Conservation (phyloP, 2,329 filamentous ascomycete genomes). For the Colletotrichum tropicicola region DNA sequence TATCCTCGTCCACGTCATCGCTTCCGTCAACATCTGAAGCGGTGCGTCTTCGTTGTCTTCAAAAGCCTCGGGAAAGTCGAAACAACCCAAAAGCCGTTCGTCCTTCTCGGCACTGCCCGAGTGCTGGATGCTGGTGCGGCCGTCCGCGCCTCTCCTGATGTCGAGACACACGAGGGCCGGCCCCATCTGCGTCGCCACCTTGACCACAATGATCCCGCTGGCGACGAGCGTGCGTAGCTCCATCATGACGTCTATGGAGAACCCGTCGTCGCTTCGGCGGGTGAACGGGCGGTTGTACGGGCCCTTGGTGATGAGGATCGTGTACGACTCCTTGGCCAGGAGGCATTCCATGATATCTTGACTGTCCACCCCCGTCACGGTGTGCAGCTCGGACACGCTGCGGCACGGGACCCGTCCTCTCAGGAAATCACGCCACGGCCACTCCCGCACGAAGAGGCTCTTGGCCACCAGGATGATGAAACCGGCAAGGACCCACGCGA, state of each 20-base stretch:
- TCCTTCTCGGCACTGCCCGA: accelerated
- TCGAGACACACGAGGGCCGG: neutral
- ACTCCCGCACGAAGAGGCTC: constrained; percentile 33
- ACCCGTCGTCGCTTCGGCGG: neutral
- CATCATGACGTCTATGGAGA: neutral
- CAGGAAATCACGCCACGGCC: constrained; percentile 42
- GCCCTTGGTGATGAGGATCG: neutral
- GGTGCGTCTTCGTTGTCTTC: neutral
- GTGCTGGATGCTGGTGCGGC: neutral
- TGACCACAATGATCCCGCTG: neutral
- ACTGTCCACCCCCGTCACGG: constrained; percentile 33
- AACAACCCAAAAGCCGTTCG: neutral
- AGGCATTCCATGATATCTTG: constrained; percentile 37
- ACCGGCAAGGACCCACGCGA: constrained; percentile 36
- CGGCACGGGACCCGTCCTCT: constrained; percentile 35
- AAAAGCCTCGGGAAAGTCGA: neutral
- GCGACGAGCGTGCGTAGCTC: neutral
- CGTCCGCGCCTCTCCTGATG: neutral
- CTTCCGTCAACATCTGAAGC: neutral
- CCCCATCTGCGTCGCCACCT: neutral
- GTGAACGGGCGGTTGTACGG: neutral
- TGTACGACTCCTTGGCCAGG: neutral
- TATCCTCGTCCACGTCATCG: constrained; percentile 22
- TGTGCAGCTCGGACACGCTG: constrained; percentile 35
- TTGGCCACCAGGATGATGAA: constrained; percentile 38